These are phyloP conservation scores for Rasamsonia emersonii DNA, from an alignment of 2,329 filamentous ascomycete species.

Conservation along the genomic window DNA sequence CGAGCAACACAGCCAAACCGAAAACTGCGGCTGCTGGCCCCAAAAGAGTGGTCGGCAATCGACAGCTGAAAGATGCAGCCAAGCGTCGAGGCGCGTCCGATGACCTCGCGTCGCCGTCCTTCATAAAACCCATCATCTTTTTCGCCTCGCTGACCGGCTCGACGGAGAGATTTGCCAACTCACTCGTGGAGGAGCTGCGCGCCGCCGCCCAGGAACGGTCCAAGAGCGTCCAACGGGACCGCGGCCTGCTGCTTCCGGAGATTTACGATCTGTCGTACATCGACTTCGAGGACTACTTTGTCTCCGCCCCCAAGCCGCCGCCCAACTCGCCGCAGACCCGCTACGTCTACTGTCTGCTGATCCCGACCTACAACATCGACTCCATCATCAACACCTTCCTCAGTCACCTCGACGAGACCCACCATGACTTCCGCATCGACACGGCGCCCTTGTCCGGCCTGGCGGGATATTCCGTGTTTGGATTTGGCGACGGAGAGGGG, in stretches of 20 bases:
- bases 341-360: slow-evolving; percentile 72
- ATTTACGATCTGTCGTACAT: slow-evolving; percentile 73
- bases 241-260: slow-evolving; percentile 48
- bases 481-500: slow-evolving; percentile 80
- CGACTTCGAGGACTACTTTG: slow-evolving; percentile 90
- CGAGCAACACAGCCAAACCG: slow-evolving; percentile 2
- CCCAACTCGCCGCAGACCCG: slow-evolving; percentile 42
- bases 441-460: slow-evolving; percentile 69
- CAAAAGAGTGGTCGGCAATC: slow-evolving; percentile 27
- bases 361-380: slow-evolving; percentile 94
- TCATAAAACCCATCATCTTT: slow-evolving; percentile 65
- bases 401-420: slow-evolving; percentile 80
- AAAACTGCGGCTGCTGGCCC: slow-evolving; percentile 18
- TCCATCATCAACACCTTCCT: slow-evolving; percentile 82
- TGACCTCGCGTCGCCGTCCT: slow-evolving; percentile 15
- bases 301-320: slow-evolving; percentile 58
- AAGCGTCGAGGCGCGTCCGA: slow-evolving; percentile 13
- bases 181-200: slow-evolving; percentile 51
- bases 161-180: slow-evolving; percentile 64
- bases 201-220: slow-evolving; percentile 24
- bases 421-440: slow-evolving; percentile 94
- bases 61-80: slow-evolving; percentile 18
- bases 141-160: slow-evolving; percentile 82
- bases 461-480: slow-evolving; percentile 86
- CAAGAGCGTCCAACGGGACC: slow-evolving; percentile 16